Conservation (phyloP, 1,139 yeast genomes). For the Geotrichum restrictum region DNA sequence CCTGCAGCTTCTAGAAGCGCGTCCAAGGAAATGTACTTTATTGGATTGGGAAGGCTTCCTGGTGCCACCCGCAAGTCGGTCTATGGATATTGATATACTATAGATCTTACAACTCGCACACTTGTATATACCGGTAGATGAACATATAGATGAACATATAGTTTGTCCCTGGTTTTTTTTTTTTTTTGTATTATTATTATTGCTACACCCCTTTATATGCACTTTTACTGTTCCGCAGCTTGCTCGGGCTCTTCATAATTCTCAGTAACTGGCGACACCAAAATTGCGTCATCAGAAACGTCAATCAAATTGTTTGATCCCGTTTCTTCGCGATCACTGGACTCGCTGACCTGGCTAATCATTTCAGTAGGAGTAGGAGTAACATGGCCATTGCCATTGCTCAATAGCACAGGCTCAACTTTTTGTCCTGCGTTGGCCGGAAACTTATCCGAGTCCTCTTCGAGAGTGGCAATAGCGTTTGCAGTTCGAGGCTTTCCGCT, state of each 20-base stretch:
- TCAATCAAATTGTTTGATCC: conserved; percentile 29
- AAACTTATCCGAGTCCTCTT: conserved; percentile 32
- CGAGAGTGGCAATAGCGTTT: conserved; percentile 39
- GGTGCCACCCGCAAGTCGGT: conserved; percentile 48
- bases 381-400: not conserved
- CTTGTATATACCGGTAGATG: conserved; percentile 20
- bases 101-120: too few relatives aligned
- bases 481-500: conserved; percentile 58
- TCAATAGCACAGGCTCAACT: conserved; percentile 27
- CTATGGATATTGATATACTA: conserved; percentile 38
- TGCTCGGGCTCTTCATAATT: conserved; percentile 23
- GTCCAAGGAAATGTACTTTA: conserved; percentile 67
- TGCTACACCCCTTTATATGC: not conserved
- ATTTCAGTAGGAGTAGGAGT: too few relatives aligned
- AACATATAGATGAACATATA: too few relatives aligned
- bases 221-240: conserved; percentile 21
- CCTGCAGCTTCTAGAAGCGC: conserved; percentile 60
- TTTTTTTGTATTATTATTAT: not conserved
- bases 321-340: not conserved
- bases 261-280: conserved; percentile 15
- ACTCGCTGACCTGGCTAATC: too few relatives aligned
- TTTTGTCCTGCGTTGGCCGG: conserved; percentile 34
- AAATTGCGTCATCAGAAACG: conserved; percentile 18
- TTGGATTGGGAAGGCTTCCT: conserved; percentile 53
- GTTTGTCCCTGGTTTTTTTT: not conserved